These are phyloP conservation scores for Chrysophaeum taylorii DNA, from an alignment of 352 stramenopile genomes.

Conservation along the genomic window DNA sequence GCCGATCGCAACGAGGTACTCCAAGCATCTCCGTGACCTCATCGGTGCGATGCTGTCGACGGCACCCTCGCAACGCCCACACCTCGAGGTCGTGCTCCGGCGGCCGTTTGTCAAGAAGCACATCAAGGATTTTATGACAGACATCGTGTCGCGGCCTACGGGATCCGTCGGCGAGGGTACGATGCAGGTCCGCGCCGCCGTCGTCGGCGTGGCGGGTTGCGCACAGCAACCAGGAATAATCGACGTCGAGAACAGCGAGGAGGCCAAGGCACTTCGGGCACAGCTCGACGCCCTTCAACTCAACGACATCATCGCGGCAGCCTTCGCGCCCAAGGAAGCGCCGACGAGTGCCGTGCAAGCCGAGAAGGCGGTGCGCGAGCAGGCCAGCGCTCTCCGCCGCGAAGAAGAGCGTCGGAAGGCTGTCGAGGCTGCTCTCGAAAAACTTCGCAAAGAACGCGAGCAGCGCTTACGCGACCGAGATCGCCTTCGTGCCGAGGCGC, in stretches of 20 bases:
- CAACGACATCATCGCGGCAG: slow-evolving; percentile 23
- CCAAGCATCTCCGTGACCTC: slow-evolving; percentile 34
- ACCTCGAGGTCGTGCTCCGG: slow-evolving; percentile 40
- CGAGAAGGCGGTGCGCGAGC: slow-evolving; percentile 29
- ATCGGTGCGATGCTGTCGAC: slow-evolving; percentile 41
- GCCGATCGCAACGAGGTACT: slow-evolving; percentile 40
- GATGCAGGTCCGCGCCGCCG: slow-evolving; percentile 36
- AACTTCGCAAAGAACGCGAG: slow-evolving; percentile 34
- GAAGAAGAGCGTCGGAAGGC: slow-evolving; percentile 40
- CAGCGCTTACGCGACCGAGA: slow-evolving; percentile 14
- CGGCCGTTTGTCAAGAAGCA: slow-evolving; percentile 48
- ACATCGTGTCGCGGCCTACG: slow-evolving; percentile 36
- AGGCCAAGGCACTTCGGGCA: slow-evolving; percentile 10
- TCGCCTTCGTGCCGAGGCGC: neutral
- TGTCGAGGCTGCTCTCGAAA: slow-evolving; percentile 39
- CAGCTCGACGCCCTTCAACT: slow-evolving; percentile 33
- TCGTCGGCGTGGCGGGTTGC: slow-evolving; percentile 30
- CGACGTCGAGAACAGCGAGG: neutral
- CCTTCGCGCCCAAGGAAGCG: slow-evolving; percentile 20
- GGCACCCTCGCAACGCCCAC: slow-evolving; percentile 31
- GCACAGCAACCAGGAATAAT: no score
- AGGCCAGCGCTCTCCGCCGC: slow-evolving; percentile 33
- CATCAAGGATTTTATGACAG: slow-evolving; percentile 39
- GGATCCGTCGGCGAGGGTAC: slow-evolving; percentile 40
- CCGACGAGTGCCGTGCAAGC: slow-evolving; percentile 5